These are phyloP conservation scores for Pythium aristosporum DNA, from an alignment of 352 stramenopile genomes.

Conservation along the genomic window DNA sequence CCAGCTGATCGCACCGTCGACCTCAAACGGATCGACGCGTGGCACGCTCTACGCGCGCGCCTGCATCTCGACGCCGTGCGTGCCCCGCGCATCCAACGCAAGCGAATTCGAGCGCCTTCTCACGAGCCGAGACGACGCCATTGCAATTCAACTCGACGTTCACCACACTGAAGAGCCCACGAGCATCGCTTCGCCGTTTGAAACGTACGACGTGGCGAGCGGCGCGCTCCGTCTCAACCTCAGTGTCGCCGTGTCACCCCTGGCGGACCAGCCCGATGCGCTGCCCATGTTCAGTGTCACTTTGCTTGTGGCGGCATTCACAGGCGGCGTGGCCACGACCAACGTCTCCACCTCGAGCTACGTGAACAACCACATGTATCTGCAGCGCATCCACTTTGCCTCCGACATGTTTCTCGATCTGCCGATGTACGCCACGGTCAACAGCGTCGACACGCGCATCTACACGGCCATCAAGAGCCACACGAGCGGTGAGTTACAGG, in stretches of 20 bases:
- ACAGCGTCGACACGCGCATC: not conserved
- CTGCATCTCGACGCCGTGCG: not conserved
- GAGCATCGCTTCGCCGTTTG: not conserved
- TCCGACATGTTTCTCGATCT: constrained; percentile 11
- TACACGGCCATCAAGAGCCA: not conserved
- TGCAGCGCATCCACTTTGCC: constrained; percentile 3
- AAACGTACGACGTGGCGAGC: not conserved
- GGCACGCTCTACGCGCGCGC: not conserved
- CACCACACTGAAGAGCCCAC: not conserved
- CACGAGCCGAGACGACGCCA: not conserved
- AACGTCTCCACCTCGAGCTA: not conserved
- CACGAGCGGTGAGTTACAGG: not conserved
- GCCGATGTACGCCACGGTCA: constrained; percentile 2
- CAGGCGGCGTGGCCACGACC: not conserved
- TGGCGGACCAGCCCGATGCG: not conserved
- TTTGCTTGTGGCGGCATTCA: constrained; percentile 5
- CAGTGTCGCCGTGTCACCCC: not conserved
- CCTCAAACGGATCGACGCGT: not conserved
- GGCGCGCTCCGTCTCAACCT: constrained; percentile 4
- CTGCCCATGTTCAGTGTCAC: constrained; percentile 3
- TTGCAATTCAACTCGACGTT: not conserved
- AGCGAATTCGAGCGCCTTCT: not conserved
- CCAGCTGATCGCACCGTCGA: not conserved
- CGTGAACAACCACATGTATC: constrained; percentile 9
- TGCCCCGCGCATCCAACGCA: not conserved